A percentile compares a stretch with the other conserved stretches of the same genome.
phyloP scores from a whole-genome alignment of 495 filamentous ascomycete genomes.

The Zalerion maritima region DNA sequence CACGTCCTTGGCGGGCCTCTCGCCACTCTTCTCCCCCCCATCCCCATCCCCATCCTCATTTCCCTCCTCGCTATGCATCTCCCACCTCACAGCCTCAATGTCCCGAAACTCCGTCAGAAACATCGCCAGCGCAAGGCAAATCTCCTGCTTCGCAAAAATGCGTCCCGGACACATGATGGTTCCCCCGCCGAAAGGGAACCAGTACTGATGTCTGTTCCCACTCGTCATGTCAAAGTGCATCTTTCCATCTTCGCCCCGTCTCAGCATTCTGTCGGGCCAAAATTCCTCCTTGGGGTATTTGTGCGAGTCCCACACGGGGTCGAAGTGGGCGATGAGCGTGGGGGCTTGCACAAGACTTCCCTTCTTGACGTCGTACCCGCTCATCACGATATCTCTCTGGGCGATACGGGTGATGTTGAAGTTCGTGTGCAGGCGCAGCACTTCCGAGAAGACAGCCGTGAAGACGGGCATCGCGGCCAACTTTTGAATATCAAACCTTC shows the following conservation, averaged over 20 bases:
- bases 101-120: too few relatives aligned
- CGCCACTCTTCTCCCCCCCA: too few relatives aligned
- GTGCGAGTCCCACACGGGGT: conserved; percentile 4
- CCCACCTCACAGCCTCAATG: too few relatives aligned
- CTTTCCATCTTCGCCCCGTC: not conserved
- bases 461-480: conserved; percentile 11
- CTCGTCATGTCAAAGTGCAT: too few relatives aligned
- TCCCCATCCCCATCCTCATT: too few relatives aligned
- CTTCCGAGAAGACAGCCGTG: conserved; percentile 14
- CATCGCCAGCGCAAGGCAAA: conserved; percentile 25
- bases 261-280: conserved; percentile 8
- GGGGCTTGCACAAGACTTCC: conserved; percentile 4
- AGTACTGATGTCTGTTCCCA: too few relatives aligned
- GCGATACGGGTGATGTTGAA: conserved; percentile 6
- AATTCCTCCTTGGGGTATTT: conserved; percentile 7
- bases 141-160: conserved; percentile 25
- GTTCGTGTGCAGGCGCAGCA: conserved; percentile 11
- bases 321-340: conserved; percentile 1
- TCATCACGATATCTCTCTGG: conserved; percentile 1
- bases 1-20: too few relatives aligned
- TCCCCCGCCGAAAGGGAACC: conserved; percentile 20
- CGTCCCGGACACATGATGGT: conserved; percentile 25
- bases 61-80: too few relatives aligned
- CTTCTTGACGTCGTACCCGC: conserved; percentile 6
- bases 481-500: conserved; percentile 7